A percentile compares a stretch with the other conserved stretches of the same genome.
Conservation (phyloP, 331 rosid species). For the Dryas integrifolia region DNA sequence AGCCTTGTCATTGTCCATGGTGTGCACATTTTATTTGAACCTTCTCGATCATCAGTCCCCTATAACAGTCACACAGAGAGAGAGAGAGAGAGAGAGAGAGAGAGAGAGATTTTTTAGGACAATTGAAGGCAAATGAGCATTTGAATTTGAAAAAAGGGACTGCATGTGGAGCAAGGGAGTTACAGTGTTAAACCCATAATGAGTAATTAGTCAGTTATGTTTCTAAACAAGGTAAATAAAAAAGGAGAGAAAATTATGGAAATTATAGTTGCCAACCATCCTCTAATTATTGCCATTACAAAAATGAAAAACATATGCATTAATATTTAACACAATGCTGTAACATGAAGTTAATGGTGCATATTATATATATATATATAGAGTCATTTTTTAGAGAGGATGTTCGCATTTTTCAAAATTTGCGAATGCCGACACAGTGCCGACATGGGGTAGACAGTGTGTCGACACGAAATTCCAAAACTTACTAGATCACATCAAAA, state of each 20-base stretch:
- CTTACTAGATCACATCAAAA: too few species aligned
- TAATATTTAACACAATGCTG: too few species aligned
- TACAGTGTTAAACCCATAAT: conserved; percentile 31
- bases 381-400: too few species aligned
- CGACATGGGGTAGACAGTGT: too few species aligned
- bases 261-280: conserved; percentile 19
- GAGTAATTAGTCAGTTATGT: conserved; percentile 40
- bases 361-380: too few species aligned
- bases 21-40: conserved; percentile 32
- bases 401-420: too few species aligned
- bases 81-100: conserved; percentile 15
- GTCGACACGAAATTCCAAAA: too few species aligned
- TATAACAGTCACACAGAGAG: conserved; percentile 3
- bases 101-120: not conserved
- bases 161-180: conserved; percentile 29
- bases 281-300: conserved; percentile 2
- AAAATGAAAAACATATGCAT: too few species aligned
- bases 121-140: conserved; percentile 24
- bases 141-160: conserved; percentile 31
- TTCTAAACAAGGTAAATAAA: conserved; percentile 19
- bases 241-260: conserved; percentile 39
- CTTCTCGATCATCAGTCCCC: too few species aligned
- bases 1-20: conserved; percentile 45
- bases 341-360: too few species aligned
- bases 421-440: too few species aligned